Percentiles rank a stretch among this genome's conserved stretches.
Evolutionary conservation across 2,329 filamentous ascomycete species (phyloP).

Genomic region (Claviceps arundinis): DNA sequence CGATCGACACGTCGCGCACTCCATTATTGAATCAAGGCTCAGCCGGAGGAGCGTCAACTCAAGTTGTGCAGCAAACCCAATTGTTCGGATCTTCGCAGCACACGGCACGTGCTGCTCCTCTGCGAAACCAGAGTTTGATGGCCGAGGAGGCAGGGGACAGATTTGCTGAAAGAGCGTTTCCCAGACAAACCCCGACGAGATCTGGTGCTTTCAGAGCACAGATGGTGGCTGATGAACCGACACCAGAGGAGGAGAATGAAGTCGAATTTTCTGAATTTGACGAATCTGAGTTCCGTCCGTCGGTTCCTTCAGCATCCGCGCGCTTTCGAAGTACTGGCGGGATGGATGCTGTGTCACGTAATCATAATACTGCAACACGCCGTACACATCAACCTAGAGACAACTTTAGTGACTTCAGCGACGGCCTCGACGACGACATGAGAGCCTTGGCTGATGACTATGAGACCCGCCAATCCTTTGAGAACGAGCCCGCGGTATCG

Average conservation of each 20-base stretch:
- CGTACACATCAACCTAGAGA: conserved; percentile 14
- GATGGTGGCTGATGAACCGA: background rate
- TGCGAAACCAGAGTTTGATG: conserved; percentile 11
- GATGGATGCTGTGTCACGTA: background rate
- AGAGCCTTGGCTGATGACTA: conserved; percentile 35
- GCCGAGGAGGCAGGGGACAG: conserved; percentile 13
- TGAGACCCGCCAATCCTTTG: conserved; percentile 26
- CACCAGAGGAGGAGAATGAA: conserved; percentile 10
- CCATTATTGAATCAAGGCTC: conserved; percentile 21
- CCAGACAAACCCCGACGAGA: conserved; percentile 10
- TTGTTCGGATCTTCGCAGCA: conserved; percentile 17
- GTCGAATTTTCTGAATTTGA: conserved; percentile 19
- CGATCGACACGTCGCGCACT: conserved; percentile 20
- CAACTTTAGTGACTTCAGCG: conserved; percentile 34
- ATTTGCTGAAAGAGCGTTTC: conserved; percentile 12
- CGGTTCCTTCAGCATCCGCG: conserved; percentile 1
- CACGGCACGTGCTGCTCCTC: conserved; percentile 8
- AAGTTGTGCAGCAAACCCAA: conserved; percentile 41
- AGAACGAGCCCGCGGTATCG: conserved; percentile 10
- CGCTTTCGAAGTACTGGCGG: background rate
- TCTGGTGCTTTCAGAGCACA: conserved; percentile 2
- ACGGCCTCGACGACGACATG: conserved; percentile 31
- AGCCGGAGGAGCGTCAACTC: conserved; percentile 23
- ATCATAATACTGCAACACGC: background rate
- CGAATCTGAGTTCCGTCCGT: conserved; percentile 12